phyloP scores from a whole-genome alignment of 257 asterid genomes.

The Cynanchum wilfordii region DNA sequence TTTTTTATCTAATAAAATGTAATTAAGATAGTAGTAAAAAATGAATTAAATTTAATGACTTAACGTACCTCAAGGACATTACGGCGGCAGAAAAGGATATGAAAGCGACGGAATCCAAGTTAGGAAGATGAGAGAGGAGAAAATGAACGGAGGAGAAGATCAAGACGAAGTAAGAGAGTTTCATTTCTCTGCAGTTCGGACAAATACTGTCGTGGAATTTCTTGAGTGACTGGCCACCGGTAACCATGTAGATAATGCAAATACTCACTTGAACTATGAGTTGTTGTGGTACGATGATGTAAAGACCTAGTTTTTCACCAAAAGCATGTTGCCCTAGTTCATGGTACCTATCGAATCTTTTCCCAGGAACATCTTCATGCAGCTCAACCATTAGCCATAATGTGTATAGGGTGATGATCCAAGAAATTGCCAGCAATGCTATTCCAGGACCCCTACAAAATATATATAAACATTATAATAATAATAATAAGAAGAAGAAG shows the following conservation, averaged over 20 bases:
- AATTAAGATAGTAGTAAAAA: too few relatives aligned
- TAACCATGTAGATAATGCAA: constrained; percentile 68
- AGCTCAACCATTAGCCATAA: too few relatives aligned
- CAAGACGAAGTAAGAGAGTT: constrained; percentile 43
- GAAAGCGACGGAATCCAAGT: constrained; percentile 52
- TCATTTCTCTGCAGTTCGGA: constrained; percentile 22
- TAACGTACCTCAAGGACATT: constrained; percentile 52
- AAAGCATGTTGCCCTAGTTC: constrained; percentile 69
- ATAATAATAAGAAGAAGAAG: too few relatives aligned
- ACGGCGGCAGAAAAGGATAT: constrained; percentile 56
- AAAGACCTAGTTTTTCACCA: constrained; percentile 62
- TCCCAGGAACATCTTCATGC: too few relatives aligned
- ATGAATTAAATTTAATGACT: too few relatives aligned
- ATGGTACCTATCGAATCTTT: constrained; percentile 66
- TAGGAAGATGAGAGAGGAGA: constrained; percentile 46
- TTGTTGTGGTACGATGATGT: constrained; percentile 73
- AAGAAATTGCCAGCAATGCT: too few relatives aligned
- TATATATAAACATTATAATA: too few relatives aligned
- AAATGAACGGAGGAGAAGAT: constrained; percentile 45
- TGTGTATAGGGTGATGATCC: too few relatives aligned
- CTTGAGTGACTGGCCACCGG: constrained; percentile 60
- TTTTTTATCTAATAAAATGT: too few relatives aligned
- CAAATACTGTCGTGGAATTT: constrained; percentile 36
- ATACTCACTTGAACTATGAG: constrained; percentile 44
- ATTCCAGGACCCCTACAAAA: too few relatives aligned